Base-by-base conservation (phyloP, 2,329 filamentous ascomycete genomes). In the Pseudogymnoascus sp. region DNA sequence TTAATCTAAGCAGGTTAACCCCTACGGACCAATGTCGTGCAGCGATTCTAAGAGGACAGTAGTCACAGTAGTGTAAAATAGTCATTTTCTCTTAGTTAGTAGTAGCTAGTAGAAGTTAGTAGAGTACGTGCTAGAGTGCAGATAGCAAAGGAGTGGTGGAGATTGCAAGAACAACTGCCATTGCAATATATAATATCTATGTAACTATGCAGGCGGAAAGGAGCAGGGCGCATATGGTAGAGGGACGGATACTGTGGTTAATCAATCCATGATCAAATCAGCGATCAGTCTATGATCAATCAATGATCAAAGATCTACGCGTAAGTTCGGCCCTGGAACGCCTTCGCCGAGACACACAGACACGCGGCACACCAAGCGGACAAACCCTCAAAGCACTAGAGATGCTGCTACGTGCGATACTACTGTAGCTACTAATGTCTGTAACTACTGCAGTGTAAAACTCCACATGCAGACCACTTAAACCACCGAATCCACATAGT, bases 281-380 rank as follows among this genome's bases (percentile, higher is more conserved):
- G n/a, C n/a, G n/a, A n/a, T 13, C 25, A 27, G 25, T 29, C 12
- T n/a, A n/a, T n/a, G n/a, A 48, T 29, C 38, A 17, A 41, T 4
- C 38, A 21, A 17, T 41, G 5, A 21, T 41, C 42, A 29, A 27
- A 29, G 42, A 48, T 48, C 42, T n/a, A 48, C 42, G 21, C 42
- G 25, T 29, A 8, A 15, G 12, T 2, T 27, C 25, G 42, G 42
- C 42, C 42, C 42, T 48, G 25, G 42, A 29, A 27, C 42, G 42
- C 25, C 42, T 48, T n/a, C 42, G 42, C 42, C 42, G 42, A 48
- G 42, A 48, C 42, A 48, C 42, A 48, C 42, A 48, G 42, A 48
- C 42, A 48, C 42, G 42, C 42, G 25, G 42, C 42, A 48, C 42
- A 48, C 42, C 42, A n/a, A 48, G 8, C 25, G 21, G 21, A 27